Conservation (phyloP, 371 early-diverging fungal species). For the Apophysomyces ossiformis region DNA sequence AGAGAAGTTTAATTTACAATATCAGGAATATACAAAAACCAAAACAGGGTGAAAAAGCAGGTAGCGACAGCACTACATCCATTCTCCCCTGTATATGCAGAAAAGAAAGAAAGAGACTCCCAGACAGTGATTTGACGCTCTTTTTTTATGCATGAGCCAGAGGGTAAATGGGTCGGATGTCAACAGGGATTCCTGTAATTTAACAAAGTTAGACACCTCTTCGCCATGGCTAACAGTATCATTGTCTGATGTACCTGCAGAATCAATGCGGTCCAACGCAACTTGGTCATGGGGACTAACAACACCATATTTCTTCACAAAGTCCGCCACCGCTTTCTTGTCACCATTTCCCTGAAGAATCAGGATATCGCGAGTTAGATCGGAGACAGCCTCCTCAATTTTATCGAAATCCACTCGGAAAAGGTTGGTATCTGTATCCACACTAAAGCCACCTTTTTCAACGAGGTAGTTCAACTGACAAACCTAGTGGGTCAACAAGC, state of each 20-base stretch:
- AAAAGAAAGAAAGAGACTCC: too few relatives aligned
- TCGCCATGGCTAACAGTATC: not conserved
- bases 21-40: too few relatives aligned
- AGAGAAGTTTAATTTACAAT: too few relatives aligned
- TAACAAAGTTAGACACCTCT: not conserved
- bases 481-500: slow-evolving; percentile 18
- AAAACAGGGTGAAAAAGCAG: too few relatives aligned
- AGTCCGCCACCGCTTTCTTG: slow-evolving; percentile 65
- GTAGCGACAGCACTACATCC: too few relatives aligned
- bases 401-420: slow-evolving; percentile 73
- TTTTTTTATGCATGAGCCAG: slow-evolving; percentile 21
- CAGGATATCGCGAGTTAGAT: slow-evolving; percentile 72
- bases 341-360: slow-evolving; percentile 82
- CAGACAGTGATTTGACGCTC: not conserved
- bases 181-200: slow-evolving; percentile 46
- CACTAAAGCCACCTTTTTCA: slow-evolving; percentile 71
- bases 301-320: slow-evolving; percentile 65
- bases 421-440: slow-evolving; percentile 43
- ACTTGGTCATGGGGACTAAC: slow-evolving; percentile 52
- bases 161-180: slow-evolving; percentile 56
- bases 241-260: slow-evolving; percentile 32
- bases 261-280: slow-evolving; percentile 62
- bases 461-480: slow-evolving; percentile 74
- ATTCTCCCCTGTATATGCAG: too few relatives aligned
- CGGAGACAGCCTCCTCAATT: slow-evolving; percentile 67